phyloP scores from a whole-genome alignment of 2,329 filamentous ascomycete genomes.

The Aureobasidium sp. region DNA sequence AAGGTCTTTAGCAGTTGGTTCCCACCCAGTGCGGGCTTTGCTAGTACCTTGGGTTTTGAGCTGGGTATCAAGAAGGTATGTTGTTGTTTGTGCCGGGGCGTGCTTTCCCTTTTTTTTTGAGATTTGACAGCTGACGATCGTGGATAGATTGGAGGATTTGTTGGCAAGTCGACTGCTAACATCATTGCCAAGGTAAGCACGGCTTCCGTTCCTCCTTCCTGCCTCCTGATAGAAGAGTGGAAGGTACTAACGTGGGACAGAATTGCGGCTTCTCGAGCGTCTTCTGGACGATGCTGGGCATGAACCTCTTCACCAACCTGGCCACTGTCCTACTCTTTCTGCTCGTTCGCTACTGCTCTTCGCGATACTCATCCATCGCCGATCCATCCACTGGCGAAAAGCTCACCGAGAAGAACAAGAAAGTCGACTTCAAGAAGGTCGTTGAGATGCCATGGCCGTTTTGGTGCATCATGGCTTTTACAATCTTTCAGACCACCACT shows the following conservation, averaged over 20 bases:
- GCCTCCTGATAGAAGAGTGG: neutral
- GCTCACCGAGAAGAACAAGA: constrained; percentile 54
- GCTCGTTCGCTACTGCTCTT: constrained; percentile 48
- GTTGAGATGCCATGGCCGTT: constrained; percentile 54
- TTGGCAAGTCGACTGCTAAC: constrained; percentile 55
- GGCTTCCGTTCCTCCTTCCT: neutral
- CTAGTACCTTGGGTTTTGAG: constrained; percentile 55
- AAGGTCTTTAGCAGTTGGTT: constrained; percentile 62
- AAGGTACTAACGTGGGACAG: neutral
- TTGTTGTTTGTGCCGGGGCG: neutral
- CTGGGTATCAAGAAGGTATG: constrained; percentile 49
- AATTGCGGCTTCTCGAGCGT: constrained; percentile 54
- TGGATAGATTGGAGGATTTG: constrained; percentile 47
- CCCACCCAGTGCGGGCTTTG: constrained; percentile 54
- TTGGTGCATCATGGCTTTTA: constrained; percentile 50
- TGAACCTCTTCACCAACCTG: constrained; percentile 57
- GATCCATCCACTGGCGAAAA: constrained; percentile 54
- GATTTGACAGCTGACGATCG: neutral
- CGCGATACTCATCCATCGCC: constrained; percentile 39
- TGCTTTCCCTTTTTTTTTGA: neutral
- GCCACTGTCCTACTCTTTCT: constrained; percentile 49
- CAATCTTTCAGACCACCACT: constrained; percentile 52
- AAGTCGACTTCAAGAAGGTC: constrained; percentile 50
- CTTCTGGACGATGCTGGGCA: constrained; percentile 56
- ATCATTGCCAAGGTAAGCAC: constrained; percentile 43